Base-by-base conservation (phyloP, 2,329 filamentous ascomycete genomes). In the Fusarium redolens region DNA sequence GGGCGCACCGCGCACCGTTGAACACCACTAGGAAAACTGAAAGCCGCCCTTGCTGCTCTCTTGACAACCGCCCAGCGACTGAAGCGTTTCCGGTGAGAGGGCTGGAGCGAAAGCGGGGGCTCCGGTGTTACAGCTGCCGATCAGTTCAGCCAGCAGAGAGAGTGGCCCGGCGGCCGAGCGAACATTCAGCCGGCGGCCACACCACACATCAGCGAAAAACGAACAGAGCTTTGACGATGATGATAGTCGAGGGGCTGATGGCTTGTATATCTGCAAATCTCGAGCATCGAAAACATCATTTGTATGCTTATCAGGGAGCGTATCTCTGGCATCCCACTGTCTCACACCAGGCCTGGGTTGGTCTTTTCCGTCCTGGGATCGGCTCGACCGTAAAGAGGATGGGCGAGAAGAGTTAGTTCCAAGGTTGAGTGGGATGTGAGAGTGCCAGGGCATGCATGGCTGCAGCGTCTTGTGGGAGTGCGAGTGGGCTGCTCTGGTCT, bases 71-170 rank as follows among this genome's bases (percentile, higher is more conserved):
- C 56, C 55, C 58, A 52, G 55, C 22, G 47, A 72, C 30, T 69
- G 54, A 65, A 63, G 65, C 56, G 65, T 64, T 68, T 74, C 64
- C 68, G 64, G 68, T 51, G 62, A 59, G 58, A 71, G 58, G 68
- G 44, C 41, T 65, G 48, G 52, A 65, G 45, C 45, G 57, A 66
- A 66, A 72, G 72, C 64, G 68, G 72, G 63, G 65, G 65, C 68
- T 68, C 71, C 68, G 68, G 72, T 69, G 64, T 74, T 63, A 59
- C 71, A 72, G 58, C 43, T 70, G 67, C 67, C 66, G 67, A 72
- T 65, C 61, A 63, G 37, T 61, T 30, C 50, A 69, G 41, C 64
- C 59, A 74, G 51, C 66, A 51, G 37, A 60, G 44, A 47, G 41
- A 59, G 56, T 54, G 33, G 56, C 43, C 66, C 65, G 65, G 50